phyloP scores from a whole-genome alignment of 495 filamentous ascomycete genomes.

The Hyaloscypha bicolor region DNA sequence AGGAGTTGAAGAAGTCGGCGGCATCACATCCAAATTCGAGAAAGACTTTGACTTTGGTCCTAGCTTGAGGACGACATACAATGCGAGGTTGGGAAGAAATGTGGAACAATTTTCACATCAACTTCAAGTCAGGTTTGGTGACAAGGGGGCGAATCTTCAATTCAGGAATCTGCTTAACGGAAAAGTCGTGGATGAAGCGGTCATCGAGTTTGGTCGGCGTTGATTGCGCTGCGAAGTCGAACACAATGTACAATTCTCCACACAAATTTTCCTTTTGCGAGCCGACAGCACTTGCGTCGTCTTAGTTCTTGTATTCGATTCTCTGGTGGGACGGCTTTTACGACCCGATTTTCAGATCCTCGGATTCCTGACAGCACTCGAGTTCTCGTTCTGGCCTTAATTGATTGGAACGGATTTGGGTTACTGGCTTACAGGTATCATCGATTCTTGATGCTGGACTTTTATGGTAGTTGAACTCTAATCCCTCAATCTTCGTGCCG shows the following conservation, averaged over 20 bases:
- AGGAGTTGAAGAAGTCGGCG: background rate
- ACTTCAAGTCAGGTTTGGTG: background rate
- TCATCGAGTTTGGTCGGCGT: background rate
- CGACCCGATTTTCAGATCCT: too few relatives aligned
- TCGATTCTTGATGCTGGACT: too few relatives aligned
- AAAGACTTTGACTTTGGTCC: background rate
- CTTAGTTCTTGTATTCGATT: too few relatives aligned
- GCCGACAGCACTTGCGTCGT: too few relatives aligned
- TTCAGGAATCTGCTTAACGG: background rate
- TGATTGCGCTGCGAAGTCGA: background rate
- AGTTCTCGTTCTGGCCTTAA: too few relatives aligned
- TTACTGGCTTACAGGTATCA: conserved; percentile 29
- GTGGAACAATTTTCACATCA: background rate
- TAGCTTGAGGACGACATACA: background rate
- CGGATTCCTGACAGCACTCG: too few relatives aligned
- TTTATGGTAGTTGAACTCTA: too few relatives aligned
- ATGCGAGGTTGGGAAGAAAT: background rate
- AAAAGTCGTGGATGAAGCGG: background rate
- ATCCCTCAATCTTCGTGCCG: too few relatives aligned
- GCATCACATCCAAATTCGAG: background rate
- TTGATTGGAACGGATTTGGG: too few relatives aligned
- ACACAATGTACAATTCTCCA: conserved; percentile 26
- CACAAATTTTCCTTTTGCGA: too few relatives aligned
- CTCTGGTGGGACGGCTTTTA: too few relatives aligned
- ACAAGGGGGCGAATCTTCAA: background rate